Percentiles rank a stretch among this genome's conserved stretches.
phyloP scores from a whole-genome alignment of 768 basidiomycete genomes.

The Hydnomerulius pinastri region DNA sequence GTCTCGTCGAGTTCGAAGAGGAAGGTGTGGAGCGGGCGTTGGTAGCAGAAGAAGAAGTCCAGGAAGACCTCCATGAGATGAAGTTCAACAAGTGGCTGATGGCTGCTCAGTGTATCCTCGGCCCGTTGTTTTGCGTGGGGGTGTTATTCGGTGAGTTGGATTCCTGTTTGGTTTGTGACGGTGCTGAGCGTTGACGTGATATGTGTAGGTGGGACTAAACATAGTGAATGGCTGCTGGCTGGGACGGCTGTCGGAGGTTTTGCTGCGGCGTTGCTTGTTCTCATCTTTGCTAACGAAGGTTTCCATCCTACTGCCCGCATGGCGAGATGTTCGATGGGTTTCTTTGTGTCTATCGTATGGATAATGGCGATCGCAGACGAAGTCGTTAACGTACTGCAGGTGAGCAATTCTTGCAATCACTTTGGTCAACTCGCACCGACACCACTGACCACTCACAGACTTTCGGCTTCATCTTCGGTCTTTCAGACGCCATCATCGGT shows the following conservation, averaged over 20 bases:
- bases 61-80: constrained; percentile 68
- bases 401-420: constrained; percentile 31
- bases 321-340: constrained; percentile 86
- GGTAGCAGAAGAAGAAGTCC: constrained; percentile 72
- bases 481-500: constrained; percentile 97
- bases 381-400: constrained; percentile 88
- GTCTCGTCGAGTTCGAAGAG: constrained; percentile 72
- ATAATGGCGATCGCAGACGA: constrained; percentile 98
- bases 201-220: constrained; percentile 44
- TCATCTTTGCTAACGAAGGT: constrained; percentile 61
- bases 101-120: constrained; percentile 79
- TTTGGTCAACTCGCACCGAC: constrained; percentile 1
- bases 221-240: constrained; percentile 53
- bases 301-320: constrained; percentile 58
- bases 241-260: constrained; percentile 58
- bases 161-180: background rate
- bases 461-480: constrained; percentile 90
- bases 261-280: constrained; percentile 53
- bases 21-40: constrained; percentile 69
- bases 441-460: constrained; percentile 51
- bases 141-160: constrained; percentile 74
- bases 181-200: background rate
- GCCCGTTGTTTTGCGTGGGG: constrained; percentile 73
- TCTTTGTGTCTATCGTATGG: constrained; percentile 90
- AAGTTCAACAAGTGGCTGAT: constrained; percentile 81